Conservation (phyloP, 2,329 filamentous ascomycete species). For the Penicillium sp. region DNA sequence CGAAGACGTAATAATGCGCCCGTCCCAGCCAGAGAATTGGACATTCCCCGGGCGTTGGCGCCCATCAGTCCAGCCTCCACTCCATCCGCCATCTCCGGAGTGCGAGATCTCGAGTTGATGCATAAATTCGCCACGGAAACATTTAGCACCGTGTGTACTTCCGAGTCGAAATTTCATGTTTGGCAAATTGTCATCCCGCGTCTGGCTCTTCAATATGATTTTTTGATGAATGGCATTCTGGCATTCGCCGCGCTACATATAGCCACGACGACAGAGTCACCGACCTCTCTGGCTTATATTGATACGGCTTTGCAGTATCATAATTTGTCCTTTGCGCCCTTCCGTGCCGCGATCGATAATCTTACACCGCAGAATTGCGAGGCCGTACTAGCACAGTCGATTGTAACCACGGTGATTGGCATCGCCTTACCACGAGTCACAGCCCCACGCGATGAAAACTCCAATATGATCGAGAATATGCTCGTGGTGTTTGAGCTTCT, state of each 20-base stretch:
- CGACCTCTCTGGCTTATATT: slow-evolving; percentile 42
- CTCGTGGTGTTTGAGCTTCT: slow-evolving; percentile 45
- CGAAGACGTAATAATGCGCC: slow-evolving; percentile 18
- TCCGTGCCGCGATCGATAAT: slow-evolving; percentile 43
- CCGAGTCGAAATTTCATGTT: slow-evolving; percentile 39
- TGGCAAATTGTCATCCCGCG: slow-evolving; percentile 52
- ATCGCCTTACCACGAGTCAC: slow-evolving; percentile 45
- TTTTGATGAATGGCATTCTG: slow-evolving; percentile 51
- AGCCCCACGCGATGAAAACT: slow-evolving; percentile 36
- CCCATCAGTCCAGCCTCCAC: slow-evolving; percentile 28
- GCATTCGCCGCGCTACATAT: slow-evolving; percentile 50
- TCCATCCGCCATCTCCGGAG: slow-evolving; percentile 27
- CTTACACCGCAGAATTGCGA: slow-evolving; percentile 46
- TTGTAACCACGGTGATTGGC: slow-evolving; percentile 45
- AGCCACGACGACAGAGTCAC: slow-evolving; percentile 39
- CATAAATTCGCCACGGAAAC: slow-evolving; percentile 58
- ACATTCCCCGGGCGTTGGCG: slow-evolving; percentile 21
- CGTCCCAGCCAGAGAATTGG: slow-evolving; percentile 14
- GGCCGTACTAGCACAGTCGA: slow-evolving; percentile 46
- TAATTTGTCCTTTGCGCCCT: slow-evolving; percentile 43
- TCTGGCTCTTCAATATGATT: slow-evolving; percentile 48
- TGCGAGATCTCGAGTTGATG: slow-evolving; percentile 58
- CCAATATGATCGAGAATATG: slow-evolving; percentile 45
- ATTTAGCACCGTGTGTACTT: slow-evolving; percentile 50
- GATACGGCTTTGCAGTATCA: slow-evolving; percentile 47